Conservation (phyloP, 768 basidiomycete genomes). For the Atractiella rhizophila region DNA sequence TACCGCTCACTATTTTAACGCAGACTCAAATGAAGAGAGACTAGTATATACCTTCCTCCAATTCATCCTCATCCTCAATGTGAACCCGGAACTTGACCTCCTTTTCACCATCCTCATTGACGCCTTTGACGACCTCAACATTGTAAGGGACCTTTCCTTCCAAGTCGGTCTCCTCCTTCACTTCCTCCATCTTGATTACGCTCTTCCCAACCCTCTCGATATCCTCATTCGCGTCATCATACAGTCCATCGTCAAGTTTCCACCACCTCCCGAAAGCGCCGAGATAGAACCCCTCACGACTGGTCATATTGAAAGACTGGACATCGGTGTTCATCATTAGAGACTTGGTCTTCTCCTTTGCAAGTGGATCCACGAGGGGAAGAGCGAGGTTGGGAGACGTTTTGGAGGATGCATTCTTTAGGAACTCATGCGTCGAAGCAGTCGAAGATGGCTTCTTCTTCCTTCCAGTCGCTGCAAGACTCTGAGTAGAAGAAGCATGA, state of each 20-base stretch:
- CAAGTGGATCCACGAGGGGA: too few relatives aligned
- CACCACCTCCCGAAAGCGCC: conserved; percentile 83
- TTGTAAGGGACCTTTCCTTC: not conserved
- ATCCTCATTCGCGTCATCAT: conserved; percentile 8
- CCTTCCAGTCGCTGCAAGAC: not conserved
- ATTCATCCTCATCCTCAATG: too few relatives aligned
- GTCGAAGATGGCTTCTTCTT: not conserved
- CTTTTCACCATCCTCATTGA: too few relatives aligned
- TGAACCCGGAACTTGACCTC: too few relatives aligned
- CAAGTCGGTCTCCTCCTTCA: conserved; percentile 5
- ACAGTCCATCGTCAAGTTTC: conserved; percentile 39
- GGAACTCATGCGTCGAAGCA: not conserved
- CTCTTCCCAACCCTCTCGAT: conserved; percentile 7
- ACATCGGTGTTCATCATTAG: too few relatives aligned
- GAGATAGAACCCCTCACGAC: conserved; percentile 59
- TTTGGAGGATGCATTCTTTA: not conserved
- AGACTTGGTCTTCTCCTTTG: too few relatives aligned
- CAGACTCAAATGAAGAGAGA: too few relatives aligned
- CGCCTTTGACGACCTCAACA: too few relatives aligned
- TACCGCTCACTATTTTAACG: not conserved
- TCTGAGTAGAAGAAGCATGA: not conserved
- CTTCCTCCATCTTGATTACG: conserved; percentile 5
- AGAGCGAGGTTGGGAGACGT: too few relatives aligned
- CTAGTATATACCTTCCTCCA: too few relatives aligned
- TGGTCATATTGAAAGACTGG: not conserved